Percentiles rank a stretch among this genome's conserved stretches.
Evolutionary conservation across 768 basidiomycete genomes (phyloP).

Genomic region (Nevesoporus exiguus): DNA sequence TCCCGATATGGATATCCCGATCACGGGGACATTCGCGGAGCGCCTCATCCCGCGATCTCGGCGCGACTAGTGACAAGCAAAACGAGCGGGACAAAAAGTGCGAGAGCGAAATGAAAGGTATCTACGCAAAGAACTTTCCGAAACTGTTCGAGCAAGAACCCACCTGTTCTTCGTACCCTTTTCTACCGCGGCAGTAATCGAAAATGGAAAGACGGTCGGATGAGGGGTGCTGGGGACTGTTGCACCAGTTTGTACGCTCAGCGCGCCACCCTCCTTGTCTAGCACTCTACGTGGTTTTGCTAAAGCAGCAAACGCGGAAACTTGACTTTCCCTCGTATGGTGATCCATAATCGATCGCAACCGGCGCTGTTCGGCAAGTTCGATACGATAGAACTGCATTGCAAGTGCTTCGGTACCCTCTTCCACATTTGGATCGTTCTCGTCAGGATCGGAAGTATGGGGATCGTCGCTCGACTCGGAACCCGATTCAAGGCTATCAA

Average conservation of each 20-base stretch:
- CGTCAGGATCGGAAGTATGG: conserved; percentile 31
- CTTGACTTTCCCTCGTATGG: conserved; percentile 63
- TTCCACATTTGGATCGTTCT: conserved; percentile 44
- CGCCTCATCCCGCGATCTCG: not conserved
- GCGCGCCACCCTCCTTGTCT: not conserved
- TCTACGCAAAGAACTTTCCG: not conserved
- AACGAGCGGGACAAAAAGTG: not conserved
- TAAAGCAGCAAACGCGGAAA: not conserved
- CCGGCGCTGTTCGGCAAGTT: conserved; percentile 85
- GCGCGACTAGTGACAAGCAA: not conserved
- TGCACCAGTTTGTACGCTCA: conserved; percentile 6
- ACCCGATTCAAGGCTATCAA: conserved; percentile 23
- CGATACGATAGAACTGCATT: conserved; percentile 91
- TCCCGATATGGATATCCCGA: not conserved
- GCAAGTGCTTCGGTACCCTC: conserved; percentile 79
- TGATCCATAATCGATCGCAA: conserved; percentile 90
- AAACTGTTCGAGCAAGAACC: conserved; percentile 16
- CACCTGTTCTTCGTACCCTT: conserved; percentile 92
- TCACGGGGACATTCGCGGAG: not conserved
- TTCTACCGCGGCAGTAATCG: conserved; percentile 94
- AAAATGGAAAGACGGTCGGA: conserved; percentile 62
- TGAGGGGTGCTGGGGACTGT: conserved; percentile 22
- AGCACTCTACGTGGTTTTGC: conserved; percentile 7
- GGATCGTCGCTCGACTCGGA: conserved; percentile 37
- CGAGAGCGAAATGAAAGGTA: not conserved